Percentiles rank a stretch among this genome's conserved stretches.
Conservation (phyloP, 2,329 filamentous ascomycete genomes). For the Colletotrichum sp. region DNA sequence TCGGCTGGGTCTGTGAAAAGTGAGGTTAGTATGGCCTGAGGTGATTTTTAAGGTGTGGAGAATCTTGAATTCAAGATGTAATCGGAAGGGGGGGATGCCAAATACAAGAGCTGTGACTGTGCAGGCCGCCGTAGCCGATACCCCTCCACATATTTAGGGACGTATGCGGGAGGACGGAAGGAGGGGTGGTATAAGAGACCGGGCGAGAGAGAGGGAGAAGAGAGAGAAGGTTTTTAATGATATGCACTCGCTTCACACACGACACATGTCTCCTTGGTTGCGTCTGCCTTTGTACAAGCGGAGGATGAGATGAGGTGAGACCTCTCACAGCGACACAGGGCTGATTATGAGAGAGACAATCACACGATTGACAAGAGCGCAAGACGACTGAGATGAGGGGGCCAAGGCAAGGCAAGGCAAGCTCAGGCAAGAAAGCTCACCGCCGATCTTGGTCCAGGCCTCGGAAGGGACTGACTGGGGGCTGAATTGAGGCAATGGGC, state of each 20-base stretch:
- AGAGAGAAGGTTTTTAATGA: background rate
- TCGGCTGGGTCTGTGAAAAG: slow-evolving; percentile 56
- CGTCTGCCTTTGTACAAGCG: background rate
- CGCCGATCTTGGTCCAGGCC: slow-evolving; percentile 9
- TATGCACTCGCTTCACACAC: slow-evolving; percentile 15
- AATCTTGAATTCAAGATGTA: background rate
- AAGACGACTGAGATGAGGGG: background rate
- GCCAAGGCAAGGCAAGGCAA: background rate
- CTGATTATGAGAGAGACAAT: slow-evolving; percentile 7
- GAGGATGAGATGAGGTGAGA: background rate
- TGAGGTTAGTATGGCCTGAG: slow-evolving; percentile 36
- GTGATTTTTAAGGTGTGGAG: slow-evolving; percentile 23
- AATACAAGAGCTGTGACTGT: slow-evolving; percentile 22
- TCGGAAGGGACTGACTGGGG: background rate
- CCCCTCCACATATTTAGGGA: slow-evolving; percentile 22
- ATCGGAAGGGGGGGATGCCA: background rate
- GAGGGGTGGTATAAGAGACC: background rate
- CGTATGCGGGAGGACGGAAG: background rate
- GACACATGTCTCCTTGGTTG: slow-evolving; percentile 4
- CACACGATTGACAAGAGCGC: background rate
- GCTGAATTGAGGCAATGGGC: slow-evolving; percentile 16
- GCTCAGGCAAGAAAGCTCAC: slow-evolving; percentile 11
- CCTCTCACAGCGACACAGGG: slow-evolving; percentile 7
- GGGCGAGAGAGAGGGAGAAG: background rate
- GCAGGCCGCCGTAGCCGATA: slow-evolving; percentile 22